These are phyloP conservation scores for Kodamaea kakaduensis DNA, from an alignment of 805 yeast genomes.

Conservation along the genomic window DNA sequence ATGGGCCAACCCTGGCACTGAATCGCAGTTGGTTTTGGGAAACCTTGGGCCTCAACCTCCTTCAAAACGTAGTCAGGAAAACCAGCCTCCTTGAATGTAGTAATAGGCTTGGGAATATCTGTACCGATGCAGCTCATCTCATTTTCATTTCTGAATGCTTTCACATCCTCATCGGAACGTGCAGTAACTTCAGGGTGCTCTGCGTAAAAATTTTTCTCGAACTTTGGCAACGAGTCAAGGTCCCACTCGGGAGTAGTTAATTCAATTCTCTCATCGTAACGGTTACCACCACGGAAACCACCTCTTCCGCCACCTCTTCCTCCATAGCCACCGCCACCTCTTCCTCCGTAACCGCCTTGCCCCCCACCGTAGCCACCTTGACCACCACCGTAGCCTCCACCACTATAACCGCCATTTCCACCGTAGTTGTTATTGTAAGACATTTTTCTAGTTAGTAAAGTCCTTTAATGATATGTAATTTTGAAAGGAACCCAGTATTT, in stretches of 20 bases:
- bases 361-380: constrained; percentile 17
- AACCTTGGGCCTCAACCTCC: constrained; percentile 89
- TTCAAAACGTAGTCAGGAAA: constrained; percentile 90
- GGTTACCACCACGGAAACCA: constrained; percentile 31
- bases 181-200: constrained; percentile 77
- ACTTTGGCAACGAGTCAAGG: constrained; percentile 69
- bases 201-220: constrained; percentile 90
- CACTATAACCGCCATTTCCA: constrained; percentile 17
- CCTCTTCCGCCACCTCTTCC: constrained; percentile 34
- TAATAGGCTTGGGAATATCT: constrained; percentile 92
- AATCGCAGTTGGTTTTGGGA: constrained; percentile 90
- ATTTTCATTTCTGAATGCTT: constrained; percentile 69
- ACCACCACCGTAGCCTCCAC: constrained; percentile 16
- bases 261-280: constrained; percentile 42
- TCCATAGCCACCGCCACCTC: constrained; percentile 34
- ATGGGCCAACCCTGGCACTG: constrained; percentile 99
- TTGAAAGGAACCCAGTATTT: constrained; percentile 1
- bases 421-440: constrained; percentile 31
- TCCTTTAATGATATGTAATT: background rate
- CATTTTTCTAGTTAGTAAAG: constrained; percentile 18
- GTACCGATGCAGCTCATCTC: constrained; percentile 84
- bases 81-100: constrained; percentile 93
- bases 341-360: constrained; percentile 36
- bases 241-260: constrained; percentile 81
- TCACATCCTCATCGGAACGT: constrained; percentile 72